These are phyloP conservation scores for Rhodamnia argentea DNA, from an alignment of 345 rosid genomes.

Conservation along the genomic window DNA sequence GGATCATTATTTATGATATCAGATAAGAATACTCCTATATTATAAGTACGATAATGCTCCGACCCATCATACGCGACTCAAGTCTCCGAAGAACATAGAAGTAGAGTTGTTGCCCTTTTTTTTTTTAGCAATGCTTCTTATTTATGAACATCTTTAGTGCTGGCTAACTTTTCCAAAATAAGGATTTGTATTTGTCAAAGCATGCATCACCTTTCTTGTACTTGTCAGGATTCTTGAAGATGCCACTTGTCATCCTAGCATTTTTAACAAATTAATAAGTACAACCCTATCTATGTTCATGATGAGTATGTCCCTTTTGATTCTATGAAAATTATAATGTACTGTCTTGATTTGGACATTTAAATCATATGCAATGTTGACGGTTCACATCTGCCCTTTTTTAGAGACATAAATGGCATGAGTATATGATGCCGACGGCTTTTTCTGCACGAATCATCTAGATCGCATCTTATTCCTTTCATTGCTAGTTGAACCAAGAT, in stretches of 20 bases:
- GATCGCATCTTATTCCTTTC: neutral
- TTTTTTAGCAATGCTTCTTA: neutral
- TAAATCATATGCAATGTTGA: neutral
- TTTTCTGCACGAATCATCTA: neutral
- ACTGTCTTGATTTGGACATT: neutral
- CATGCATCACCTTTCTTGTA: neutral
- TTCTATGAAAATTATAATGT: neutral
- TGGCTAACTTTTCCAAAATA: neutral
- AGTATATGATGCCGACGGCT: neutral
- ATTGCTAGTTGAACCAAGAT: neutral
- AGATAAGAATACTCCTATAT: no score
- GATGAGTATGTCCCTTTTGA: neutral
- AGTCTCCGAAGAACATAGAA: no score
- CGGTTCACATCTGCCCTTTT: neutral
- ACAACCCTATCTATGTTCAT: neutral
- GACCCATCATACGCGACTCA: no score
- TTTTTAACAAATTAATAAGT: neutral
- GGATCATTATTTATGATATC: neutral
- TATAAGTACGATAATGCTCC: no score
- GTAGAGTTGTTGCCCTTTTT: neutral
- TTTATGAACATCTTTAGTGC: neutral
- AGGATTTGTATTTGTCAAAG: neutral
- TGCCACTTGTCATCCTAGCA: neutral
- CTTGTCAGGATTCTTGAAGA: neutral
- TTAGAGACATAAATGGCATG: neutral